These are phyloP conservation scores for Apiotrichum gracile DNA, from an alignment of 1,284 basidiomycete species.

Conservation along the genomic window DNA sequence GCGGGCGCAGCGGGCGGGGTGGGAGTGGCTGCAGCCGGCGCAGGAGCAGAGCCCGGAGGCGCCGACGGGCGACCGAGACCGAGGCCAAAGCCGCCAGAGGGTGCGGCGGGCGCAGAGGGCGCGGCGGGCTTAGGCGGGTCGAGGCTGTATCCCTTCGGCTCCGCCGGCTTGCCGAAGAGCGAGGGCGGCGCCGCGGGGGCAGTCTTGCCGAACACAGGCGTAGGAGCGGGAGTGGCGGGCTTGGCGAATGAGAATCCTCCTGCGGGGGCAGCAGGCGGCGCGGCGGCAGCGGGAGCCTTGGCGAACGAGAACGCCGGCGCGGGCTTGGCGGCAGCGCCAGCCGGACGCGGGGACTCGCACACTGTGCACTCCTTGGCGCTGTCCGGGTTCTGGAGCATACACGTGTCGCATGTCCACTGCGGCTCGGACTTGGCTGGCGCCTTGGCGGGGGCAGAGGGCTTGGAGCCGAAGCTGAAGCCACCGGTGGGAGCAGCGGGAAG, in stretches of 20 bases:
- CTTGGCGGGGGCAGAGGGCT: background rate
- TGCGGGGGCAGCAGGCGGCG: background rate
- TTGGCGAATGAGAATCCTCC: background rate
- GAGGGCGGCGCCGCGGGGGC: constrained; percentile 1
- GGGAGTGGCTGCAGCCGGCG: background rate
- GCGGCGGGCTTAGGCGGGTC: too few relatives aligned
- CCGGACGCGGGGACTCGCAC: constrained; percentile 51
- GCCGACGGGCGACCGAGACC: background rate
- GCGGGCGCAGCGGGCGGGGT: background rate
- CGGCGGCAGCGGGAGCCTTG: background rate
- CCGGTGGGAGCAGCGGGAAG: background rate
- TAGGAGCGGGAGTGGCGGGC: background rate
- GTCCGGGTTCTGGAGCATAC: constrained; percentile 51
- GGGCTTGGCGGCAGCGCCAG: background rate
- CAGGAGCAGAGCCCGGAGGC: background rate
- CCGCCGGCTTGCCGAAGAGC: constrained; percentile 2
- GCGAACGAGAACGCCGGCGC: background rate
- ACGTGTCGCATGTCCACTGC: constrained; percentile 25
- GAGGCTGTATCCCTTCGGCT: too few relatives aligned
- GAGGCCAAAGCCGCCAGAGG: constrained; percentile 5
- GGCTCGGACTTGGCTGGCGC: background rate
- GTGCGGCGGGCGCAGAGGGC: background rate
- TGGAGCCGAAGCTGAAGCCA: constrained; percentile 1
- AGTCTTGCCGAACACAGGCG: background rate
- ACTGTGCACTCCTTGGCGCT: constrained; percentile 52